These are phyloP conservation scores for Pilatotrama ljubarskyi DNA, from an alignment of 768 basidiomycete species.

Conservation along the genomic window DNA sequence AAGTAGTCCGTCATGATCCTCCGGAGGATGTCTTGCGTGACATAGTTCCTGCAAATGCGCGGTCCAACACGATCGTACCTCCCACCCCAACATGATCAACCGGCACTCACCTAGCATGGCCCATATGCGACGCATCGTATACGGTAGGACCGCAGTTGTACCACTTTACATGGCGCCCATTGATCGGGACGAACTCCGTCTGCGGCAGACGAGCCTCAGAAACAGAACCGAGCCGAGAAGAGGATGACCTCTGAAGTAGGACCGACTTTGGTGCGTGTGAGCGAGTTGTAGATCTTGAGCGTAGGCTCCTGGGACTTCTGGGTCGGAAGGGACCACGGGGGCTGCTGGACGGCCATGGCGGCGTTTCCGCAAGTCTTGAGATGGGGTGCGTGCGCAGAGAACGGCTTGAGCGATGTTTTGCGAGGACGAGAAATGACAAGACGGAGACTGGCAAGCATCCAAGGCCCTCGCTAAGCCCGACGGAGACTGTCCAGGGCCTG, in stretches of 20 bases:
- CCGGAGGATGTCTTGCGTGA: slow-evolving; percentile 89
- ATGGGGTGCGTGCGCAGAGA: not conserved
- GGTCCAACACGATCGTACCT: not conserved
- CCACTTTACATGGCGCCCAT: slow-evolving; percentile 86
- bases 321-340: slow-evolving; percentile 49
- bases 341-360: slow-evolving; percentile 61
- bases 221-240: slow-evolving; percentile 9
- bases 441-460: slow-evolving; percentile 6
- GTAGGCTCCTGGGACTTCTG: slow-evolving; percentile 58
- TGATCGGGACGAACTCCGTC: slow-evolving; percentile 74
- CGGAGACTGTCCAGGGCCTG: slow-evolving; percentile 3
- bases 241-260: not conserved
- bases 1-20: slow-evolving; percentile 95
- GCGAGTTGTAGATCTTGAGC: slow-evolving; percentile 87
- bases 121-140: slow-evolving; percentile 98
- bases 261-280: slow-evolving; percentile 84
- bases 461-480: not conserved
- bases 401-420: not conserved
- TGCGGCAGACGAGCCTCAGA: slow-evolving; percentile 33
- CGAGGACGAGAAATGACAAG: not conserved
- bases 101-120: slow-evolving; percentile 81
- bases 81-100: not conserved
- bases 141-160: slow-evolving; percentile 99
- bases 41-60: slow-evolving; percentile 73
- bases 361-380: not conserved